Evolutionary conservation across 1,284 basidiomycete genomes (phyloP), one percentile per base, ranked within the genome.

Genomic region (Chalciporus piperatoides): DNA sequence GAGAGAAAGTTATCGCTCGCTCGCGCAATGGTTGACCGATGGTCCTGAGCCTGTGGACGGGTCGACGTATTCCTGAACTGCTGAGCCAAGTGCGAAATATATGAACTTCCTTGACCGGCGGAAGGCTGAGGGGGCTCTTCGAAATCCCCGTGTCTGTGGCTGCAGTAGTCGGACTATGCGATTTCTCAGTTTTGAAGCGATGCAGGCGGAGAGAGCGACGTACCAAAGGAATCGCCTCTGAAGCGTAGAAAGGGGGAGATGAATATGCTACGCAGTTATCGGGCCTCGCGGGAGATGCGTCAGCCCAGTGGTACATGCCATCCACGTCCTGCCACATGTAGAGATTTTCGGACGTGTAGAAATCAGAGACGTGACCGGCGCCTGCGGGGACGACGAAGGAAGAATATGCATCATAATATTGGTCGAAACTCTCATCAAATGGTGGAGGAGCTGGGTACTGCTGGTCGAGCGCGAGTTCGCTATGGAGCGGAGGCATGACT

Each of bases 1-100:
- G 64, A 57, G 21, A 67, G 67, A 51, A 69, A 67, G 33, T 49
- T 56, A 53, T 67, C 67, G 48, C 68, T 69, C 3, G 65, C 68
- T 19, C 64, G 65, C 25, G 64, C 67, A 5, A 66, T 69, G 45
- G 54, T 65, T 6, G 64, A 63, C n/a, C 68, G 63, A 52, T 67
- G 55, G 51, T 68, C 68, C 46, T 69, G 64, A 12, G 45, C 51
- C 8, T 60, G 64, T 15, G 61, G 47, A 38, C 65, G 63, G 4
- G 35, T 44, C 6, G 54, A 50, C 6, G 46, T 46, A 41, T 45
- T 51, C 32, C 56, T 57, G 42, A 52, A 49, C 35, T 63, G 65
- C 23, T 68, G 63, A 15, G 60, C 56, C 37, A 54, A 37, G 28
- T 61, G 59, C 30, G 48, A 54, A 24, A 56, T 62, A 44, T 65